Evolutionary conservation across 768 basidiomycete species (phyloP).

Genomic region (Tylopilus rubrobrunneus): DNA sequence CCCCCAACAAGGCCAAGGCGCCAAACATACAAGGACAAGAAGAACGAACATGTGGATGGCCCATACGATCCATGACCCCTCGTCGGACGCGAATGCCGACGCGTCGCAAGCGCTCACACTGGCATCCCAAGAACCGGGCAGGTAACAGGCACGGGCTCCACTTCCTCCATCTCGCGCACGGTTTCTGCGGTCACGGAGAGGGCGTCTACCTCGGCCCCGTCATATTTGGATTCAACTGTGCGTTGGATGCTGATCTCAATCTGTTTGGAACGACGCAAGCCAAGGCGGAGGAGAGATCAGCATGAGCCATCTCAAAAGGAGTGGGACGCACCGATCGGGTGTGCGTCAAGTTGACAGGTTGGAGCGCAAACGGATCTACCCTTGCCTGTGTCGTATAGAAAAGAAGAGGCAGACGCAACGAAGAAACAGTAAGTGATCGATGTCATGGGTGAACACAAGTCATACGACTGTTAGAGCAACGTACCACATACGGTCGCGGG

Average conservation of each 20-base stretch:
- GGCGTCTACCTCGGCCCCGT: neutral
- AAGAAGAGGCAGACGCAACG: too few relatives aligned
- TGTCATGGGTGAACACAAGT: neutral
- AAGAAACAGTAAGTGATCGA: neutral
- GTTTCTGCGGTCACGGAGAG: neutral
- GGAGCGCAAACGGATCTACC: too few relatives aligned
- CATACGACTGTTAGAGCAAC: neutral
- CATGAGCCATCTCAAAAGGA: too few relatives aligned
- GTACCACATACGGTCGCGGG: neutral
- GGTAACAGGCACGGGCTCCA: neutral
- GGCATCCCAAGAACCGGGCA: neutral
- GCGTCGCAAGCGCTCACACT: neutral
- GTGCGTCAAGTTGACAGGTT: too few relatives aligned
- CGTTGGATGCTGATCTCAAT: conserved; percentile 19
- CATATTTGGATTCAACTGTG: conserved; percentile 16
- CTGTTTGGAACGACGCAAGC: neutral
- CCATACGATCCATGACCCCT: neutral
- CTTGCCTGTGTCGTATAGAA: neutral
- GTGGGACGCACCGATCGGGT: too few relatives aligned
- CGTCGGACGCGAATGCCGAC: too few relatives aligned
- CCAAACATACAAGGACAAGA: too few relatives aligned
- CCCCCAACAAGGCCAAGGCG: too few relatives aligned
- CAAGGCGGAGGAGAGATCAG: too few relatives aligned
- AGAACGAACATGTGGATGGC: too few relatives aligned
- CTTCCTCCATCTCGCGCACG: neutral